These are phyloP conservation scores for Coemansia sp. DNA, from an alignment of 192 early-diverging fungal genomes.

Conservation along the genomic window DNA sequence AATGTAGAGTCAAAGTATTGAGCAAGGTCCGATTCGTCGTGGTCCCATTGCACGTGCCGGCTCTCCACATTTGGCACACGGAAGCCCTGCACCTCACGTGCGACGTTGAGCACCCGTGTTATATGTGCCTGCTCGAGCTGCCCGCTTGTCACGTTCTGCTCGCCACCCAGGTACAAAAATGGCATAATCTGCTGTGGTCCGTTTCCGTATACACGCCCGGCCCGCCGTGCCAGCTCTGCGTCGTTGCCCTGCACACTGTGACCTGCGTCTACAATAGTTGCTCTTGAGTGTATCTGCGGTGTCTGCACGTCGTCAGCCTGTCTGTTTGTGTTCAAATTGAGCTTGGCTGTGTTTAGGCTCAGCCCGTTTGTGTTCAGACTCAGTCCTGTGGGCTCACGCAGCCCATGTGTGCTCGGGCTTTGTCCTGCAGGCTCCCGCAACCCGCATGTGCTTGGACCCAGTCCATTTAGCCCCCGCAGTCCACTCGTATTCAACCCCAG, in stretches of 20 bases:
- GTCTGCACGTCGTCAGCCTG: not conserved
- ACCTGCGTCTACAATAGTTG: not conserved
- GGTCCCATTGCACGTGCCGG: constrained; percentile 71
- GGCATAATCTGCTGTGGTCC: constrained; percentile 51
- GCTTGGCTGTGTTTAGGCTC: too few relatives aligned
- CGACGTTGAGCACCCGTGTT: constrained; percentile 32
- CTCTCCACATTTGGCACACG: constrained; percentile 22
- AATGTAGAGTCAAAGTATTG: constrained; percentile 63
- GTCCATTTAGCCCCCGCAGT: not conserved
- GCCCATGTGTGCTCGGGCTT: too few relatives aligned
- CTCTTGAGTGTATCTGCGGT: too few relatives aligned
- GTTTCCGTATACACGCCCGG: constrained; percentile 29
- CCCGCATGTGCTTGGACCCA: too few relatives aligned
- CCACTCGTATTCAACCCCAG: not conserved
- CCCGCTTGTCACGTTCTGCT: constrained; percentile 15
- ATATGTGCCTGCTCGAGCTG: constrained; percentile 19
- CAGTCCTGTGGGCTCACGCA: too few relatives aligned
- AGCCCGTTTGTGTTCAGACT: too few relatives aligned
- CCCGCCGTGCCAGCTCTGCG: constrained; percentile 21
- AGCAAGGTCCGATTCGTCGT: constrained; percentile 67
- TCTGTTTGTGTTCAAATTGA: not conserved
- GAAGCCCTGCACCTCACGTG: constrained; percentile 19
- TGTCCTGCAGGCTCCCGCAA: too few relatives aligned
- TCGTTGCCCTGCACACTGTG: constrained; percentile 1
- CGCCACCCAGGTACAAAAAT: constrained; percentile 44